Base-by-base conservation (phyloP, 2,329 filamentous ascomycete genomes). In the Bipolaris oryzae region DNA sequence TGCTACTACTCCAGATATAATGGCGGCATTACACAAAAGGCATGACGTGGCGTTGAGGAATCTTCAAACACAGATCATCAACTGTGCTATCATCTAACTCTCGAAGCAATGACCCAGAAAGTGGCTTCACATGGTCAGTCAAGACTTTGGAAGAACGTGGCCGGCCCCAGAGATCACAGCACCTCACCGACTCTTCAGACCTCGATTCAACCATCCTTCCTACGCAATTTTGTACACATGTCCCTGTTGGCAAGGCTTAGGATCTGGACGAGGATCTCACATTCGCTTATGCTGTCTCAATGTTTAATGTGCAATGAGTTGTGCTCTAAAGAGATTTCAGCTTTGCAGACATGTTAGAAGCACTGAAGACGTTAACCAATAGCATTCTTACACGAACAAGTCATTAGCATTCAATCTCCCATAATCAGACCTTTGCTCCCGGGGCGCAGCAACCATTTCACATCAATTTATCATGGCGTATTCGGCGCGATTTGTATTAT, bases 31-130 rank as follows among this genome's bases (percentile, higher is more conserved):
- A 7, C 11, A 64, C 2, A 9, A 11, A 11, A 39, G 53, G 31
- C 58, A 65, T 13, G 39, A 42, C 7, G 53, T 53, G 3, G 65
- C 58, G 1, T 44, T 65, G 15, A 58, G 38, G 6, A 50, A 59
- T 15, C 33, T 67, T 44, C 54, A 50, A 35, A 51, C 65, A 5
- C 38, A 57, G 11, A 41, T 46, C 10, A 50, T 58, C 1, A 10
- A 3, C 28, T 37, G 38, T 16, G 10, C 5, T 7, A 31, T 1
- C 2, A 9, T 25, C 34, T 4, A 18, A 5, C 5, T 18, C n/a
- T 39, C n/a, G 20, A 4, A 11, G n/a, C 1, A 13, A 41, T 15
- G 13, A 2, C 16, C 11, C 38, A 7, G n/a, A 20, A 34, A n/a
- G 15, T 16, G 2, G 2, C 3, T 6, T 13, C 15, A 21, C 13